A percentile compares a stretch with the other conserved stretches of the same genome.
Evolutionary conservation across 768 basidiomycete species (phyloP).

Genomic region (Termitomyces sp.): DNA sequence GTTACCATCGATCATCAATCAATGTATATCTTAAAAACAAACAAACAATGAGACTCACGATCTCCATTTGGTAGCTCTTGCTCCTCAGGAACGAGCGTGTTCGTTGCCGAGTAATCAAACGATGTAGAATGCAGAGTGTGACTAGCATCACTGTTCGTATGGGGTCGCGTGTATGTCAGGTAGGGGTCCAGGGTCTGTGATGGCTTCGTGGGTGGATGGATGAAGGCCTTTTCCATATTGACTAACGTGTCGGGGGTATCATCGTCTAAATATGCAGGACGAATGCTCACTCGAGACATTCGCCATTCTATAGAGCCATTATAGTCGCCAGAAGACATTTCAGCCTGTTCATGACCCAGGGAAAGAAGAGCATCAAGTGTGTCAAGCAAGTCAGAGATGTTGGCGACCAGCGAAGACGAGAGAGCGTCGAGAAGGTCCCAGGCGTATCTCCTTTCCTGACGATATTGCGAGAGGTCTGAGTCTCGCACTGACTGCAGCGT

Average conservation of each 20-base stretch:
- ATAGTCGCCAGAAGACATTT: conserved; percentile 66
- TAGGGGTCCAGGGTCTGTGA: conserved; percentile 1
- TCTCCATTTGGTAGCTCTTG: conserved; percentile 19
- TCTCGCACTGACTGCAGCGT: conserved; percentile 51
- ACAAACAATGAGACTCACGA: conserved; percentile 25
- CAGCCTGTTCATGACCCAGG: conserved; percentile 69
- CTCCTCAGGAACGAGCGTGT: conserved; percentile 9
- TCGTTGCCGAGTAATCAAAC: conserved; percentile 1
- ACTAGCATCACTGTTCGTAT: conserved; percentile 18
- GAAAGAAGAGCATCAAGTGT: conserved; percentile 59
- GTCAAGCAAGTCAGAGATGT: conserved; percentile 52
- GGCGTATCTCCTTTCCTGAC: conserved; percentile 27
- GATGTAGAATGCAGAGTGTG: conserved; percentile 1
- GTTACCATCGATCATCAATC: not conserved
- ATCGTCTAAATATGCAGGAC: conserved; percentile 33
- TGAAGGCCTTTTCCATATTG: conserved; percentile 47
- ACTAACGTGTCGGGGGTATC: conserved; percentile 39
- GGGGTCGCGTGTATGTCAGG: conserved; percentile 13
- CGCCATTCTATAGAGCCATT: conserved; percentile 76
- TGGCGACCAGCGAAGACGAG: conserved; percentile 48
- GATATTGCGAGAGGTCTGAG: conserved; percentile 26
- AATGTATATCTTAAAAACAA: not conserved
- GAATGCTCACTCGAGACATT: conserved; percentile 62
- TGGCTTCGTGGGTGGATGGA: conserved; percentile 5
- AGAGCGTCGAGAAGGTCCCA: conserved; percentile 49